Evolutionary conservation across 1,284 basidiomycete species (phyloP).

Genomic region (Sphaerobolus stellatus): DNA sequence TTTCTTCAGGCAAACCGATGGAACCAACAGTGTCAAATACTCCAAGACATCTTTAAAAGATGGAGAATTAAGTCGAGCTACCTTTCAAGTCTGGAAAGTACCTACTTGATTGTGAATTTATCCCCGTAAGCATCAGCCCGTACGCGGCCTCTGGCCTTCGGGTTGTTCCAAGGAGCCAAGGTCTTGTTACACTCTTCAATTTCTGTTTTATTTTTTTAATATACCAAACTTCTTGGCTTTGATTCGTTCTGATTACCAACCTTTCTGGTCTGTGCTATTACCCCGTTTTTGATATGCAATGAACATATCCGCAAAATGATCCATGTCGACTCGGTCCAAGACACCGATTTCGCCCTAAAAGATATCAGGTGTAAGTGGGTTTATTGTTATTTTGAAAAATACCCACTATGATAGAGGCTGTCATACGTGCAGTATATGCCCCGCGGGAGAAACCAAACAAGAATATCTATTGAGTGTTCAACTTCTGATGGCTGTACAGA

Average conservation of each 20-base stretch:
- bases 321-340: conserved; percentile 65
- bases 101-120: conserved; percentile 61
- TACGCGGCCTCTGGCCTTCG: conserved; percentile 48
- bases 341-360: conserved; percentile 61
- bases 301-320: conserved; percentile 63
- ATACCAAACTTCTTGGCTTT: neutral
- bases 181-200: conserved; percentile 39
- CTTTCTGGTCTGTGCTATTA: conserved; percentile 45
- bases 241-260: conserved; percentile 31
- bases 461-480: conserved; percentile 23
- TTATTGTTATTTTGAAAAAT: neutral
- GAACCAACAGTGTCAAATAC: conserved; percentile 74
- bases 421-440: conserved; percentile 66
- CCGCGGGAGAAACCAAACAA: conserved; percentile 64
- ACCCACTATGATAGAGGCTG: conserved; percentile 63
- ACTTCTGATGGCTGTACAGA: neutral
- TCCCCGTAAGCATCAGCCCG: conserved; percentile 46
- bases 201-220: conserved; percentile 35
- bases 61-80: neutral
- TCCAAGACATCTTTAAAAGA: conserved; percentile 53
- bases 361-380: neutral
- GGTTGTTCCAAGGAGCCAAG: conserved; percentile 53
- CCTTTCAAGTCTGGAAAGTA: neutral
- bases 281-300: conserved; percentile 58
- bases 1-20: conserved; percentile 62